phyloP scores from a whole-genome alignment of 768 basidiomycete species.

The Hypsizygus marmoreus region DNA sequence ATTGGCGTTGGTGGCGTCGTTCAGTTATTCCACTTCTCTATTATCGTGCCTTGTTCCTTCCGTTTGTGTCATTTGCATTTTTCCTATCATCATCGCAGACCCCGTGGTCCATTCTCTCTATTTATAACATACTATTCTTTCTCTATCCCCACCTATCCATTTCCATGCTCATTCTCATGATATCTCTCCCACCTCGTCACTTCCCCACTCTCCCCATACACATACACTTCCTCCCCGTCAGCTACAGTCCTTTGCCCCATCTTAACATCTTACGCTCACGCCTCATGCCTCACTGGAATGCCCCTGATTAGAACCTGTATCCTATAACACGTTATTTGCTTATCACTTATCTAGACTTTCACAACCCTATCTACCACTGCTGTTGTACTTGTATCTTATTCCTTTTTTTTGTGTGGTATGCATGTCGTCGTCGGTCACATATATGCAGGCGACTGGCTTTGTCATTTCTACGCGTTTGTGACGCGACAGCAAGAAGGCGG shows the following conservation, averaged over 20 bases:
- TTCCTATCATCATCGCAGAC: too few species aligned
- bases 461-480: too few species aligned
- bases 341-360: constrained; percentile 8
- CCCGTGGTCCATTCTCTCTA: too few species aligned
- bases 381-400: constrained; percentile 10
- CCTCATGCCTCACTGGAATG: constrained; percentile 8
- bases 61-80: too few species aligned
- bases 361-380: constrained; percentile 2
- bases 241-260: not conserved
- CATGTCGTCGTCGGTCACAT: not conserved
- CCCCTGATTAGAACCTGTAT: constrained; percentile 14
- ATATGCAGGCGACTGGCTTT: not conserved
- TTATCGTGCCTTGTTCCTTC: not conserved
- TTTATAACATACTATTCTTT: too few species aligned
- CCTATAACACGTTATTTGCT: not conserved
- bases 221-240: too few species aligned
- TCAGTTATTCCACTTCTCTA: not conserved
- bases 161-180: too few species aligned
- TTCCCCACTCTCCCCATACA: too few species aligned
- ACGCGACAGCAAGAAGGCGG: too few species aligned
- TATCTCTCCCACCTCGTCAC: too few species aligned
- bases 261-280: not conserved
- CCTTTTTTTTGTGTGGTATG: too few species aligned
- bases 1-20: not conserved
- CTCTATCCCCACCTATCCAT: not conserved